Conservation (phyloP, 192 early-diverging fungal species). For the Backusella mclennaniae region DNA sequence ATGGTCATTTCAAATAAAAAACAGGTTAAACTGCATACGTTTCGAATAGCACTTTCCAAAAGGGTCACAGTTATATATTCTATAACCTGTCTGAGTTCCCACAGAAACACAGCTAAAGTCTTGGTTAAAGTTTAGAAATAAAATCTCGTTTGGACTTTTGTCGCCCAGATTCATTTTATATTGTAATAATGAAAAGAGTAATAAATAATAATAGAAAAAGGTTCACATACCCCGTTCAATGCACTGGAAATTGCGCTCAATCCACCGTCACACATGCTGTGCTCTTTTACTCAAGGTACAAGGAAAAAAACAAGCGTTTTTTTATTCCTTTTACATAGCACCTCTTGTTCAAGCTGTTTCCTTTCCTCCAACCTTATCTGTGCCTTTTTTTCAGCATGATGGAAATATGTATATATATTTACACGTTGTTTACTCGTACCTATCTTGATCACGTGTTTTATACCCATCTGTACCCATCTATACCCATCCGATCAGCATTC, state of each 20-base stretch:
- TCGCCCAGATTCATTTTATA: conserved; percentile 64
- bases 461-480: too few species aligned
- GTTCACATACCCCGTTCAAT: background rate
- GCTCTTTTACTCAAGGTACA: background rate
- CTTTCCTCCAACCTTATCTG: too few species aligned
- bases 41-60: conserved; percentile 93
- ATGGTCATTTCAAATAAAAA: background rate
- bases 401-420: too few species aligned
- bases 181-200: background rate
- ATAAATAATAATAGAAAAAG: background rate
- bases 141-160: conserved; percentile 62
- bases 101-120: conserved; percentile 91
- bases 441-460: too few species aligned
- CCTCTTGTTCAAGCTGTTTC: too few species aligned
- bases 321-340: background rate
- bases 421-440: too few species aligned
- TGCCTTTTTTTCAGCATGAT: too few species aligned
- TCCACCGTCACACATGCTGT: background rate
- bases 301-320: background rate
- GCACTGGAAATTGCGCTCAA: background rate
- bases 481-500: too few species aligned
- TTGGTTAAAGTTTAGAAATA: conserved; percentile 84
- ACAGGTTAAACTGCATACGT: conserved; percentile 42
- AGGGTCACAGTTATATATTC: conserved; percentile 97
- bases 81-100: conserved; percentile 81